Percentiles rank a stretch among this genome's conserved stretches.
These are phyloP conservation scores for Carex sylvatica DNA, from an alignment of 202 grass and related monocot species.

Conservation along the genomic window DNA sequence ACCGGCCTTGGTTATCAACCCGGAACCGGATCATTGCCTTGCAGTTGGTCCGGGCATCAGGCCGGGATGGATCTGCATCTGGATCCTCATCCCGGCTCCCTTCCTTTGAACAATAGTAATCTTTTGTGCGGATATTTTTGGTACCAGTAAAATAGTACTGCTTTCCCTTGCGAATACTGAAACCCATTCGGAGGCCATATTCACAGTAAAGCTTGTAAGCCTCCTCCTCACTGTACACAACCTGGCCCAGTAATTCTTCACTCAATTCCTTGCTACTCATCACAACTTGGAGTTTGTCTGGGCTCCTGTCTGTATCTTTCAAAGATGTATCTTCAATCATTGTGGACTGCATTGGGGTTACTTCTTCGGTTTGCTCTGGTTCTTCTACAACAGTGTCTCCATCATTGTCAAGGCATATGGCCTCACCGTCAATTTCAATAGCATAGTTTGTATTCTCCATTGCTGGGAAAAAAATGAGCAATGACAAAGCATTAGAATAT, in stretches of 20 bases:
- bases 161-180: slow-evolving; percentile 78
- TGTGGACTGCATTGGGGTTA: slow-evolving; percentile 32
- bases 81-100: slow-evolving; percentile 79
- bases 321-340: slow-evolving; percentile 21
- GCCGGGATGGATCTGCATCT: slow-evolving; percentile 68
- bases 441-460: slow-evolving; percentile 62
- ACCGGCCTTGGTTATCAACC: slow-evolving; percentile 59
- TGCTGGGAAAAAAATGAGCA: slow-evolving; percentile 23
- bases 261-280: slow-evolving; percentile 59
- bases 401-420: slow-evolving; percentile 51
- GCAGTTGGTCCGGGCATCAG: slow-evolving; percentile 80
- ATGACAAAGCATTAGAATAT: background rate
- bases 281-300: slow-evolving; percentile 37
- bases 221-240: slow-evolving; percentile 72
- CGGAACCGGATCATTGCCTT: slow-evolving; percentile 86
- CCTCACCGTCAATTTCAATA: slow-evolving; percentile 71
- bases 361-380: slow-evolving; percentile 28
- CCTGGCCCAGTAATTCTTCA: slow-evolving; percentile 59
- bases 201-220: slow-evolving; percentile 86
- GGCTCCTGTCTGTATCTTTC: slow-evolving; percentile 34
- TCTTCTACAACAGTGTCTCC: slow-evolving; percentile 42
- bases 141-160: slow-evolving; percentile 88
- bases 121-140: slow-evolving; percentile 74
- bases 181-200: slow-evolving; percentile 76
- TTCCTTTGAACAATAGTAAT: slow-evolving; percentile 94